Conservation (phyloP, 352 stramenopile species). For the Phytopythium ostracodes region DNA sequence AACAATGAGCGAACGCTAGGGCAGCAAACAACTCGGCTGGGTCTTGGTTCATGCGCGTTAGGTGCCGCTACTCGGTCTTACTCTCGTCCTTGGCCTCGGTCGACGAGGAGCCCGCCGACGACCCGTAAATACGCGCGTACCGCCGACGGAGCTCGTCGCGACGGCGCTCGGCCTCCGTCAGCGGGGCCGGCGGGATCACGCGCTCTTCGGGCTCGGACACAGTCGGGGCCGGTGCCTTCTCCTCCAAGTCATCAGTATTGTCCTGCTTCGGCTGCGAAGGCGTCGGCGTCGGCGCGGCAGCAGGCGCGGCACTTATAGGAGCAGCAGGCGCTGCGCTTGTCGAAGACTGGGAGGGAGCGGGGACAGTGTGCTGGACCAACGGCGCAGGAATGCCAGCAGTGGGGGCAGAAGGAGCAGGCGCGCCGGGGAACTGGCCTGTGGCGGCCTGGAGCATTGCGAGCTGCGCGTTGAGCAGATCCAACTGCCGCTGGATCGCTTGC, state of each 20-base stretch:
- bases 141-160: slow-evolving; percentile 49
- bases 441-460: slow-evolving; percentile 44
- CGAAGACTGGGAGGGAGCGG: background rate
- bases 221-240: slow-evolving; percentile 25
- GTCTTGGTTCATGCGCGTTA: background rate
- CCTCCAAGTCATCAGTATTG: slow-evolving; percentile 26
- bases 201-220: slow-evolving; percentile 20
- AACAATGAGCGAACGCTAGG: too few relatives aligned
- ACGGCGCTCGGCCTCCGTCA: slow-evolving; percentile 44
- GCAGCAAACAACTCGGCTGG: background rate
- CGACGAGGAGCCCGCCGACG: background rate
- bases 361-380: slow-evolving; percentile 1
- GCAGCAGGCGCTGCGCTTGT: background rate
- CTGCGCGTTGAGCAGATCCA: slow-evolving; percentile 46
- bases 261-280: background rate
- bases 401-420: slow-evolving; percentile 11
- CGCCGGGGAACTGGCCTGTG: slow-evolving; percentile 10
- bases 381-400: slow-evolving; percentile 6
- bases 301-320: background rate
- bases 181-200: slow-evolving; percentile 28
- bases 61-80: slow-evolving; percentile 23
- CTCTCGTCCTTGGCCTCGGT: slow-evolving; percentile 25
- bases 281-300: background rate
- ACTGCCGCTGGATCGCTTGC: slow-evolving; percentile 45
- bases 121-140: slow-evolving; percentile 51